Base-by-base conservation (phyloP, 805 yeast genomes). In the Schizosaccharomyces osmophilus region DNA sequence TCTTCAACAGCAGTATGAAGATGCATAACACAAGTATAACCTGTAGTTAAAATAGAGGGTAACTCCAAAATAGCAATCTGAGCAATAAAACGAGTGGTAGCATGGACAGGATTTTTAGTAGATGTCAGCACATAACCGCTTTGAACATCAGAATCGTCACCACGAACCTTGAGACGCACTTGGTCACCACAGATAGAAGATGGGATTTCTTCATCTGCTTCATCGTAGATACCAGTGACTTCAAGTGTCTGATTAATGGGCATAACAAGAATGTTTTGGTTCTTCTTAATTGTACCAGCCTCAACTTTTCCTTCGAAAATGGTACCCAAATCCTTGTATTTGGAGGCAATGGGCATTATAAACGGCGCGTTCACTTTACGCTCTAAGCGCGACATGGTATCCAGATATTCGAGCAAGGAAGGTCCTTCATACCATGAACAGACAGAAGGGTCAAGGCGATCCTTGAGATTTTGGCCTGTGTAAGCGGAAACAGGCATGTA, bases 401-500 rank as follows among this genome's bases (percentile, higher is more conserved):
- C 98, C 72, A 93, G 79, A 74, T 77, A 90, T 75, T 93, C 97
- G 69, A 93, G 78, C 68, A 93, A 76, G 13, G 97, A 76, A 59
- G 97, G 97, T 19, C 98, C 98, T 19, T 72, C 74, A 78, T 90
- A 90, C 97, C 97, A 93, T 65, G 96, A 89, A 69, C 94, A 85
- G 48, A 77, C 82, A 64, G 78, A 75, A 65, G 80, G 71, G 64
- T 79, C 71, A 59, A 93, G 86, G 66, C 89, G 82, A 48, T 87
- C 95, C 74, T 87, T 89, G 76, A 93, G 77, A 67, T 96, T 96
- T 62, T 94, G 95, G 70, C 99, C 98, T 61, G 96, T 87, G 78
- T 77, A 93, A 65, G 98, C 99, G 22, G 97, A 88, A 61, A 93
- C 97, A 58, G 99, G 99, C 97, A 93, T 90, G 75, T 81, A 86